Conservation (phyloP, 768 basidiomycete species). For the Lentinula raphanica region DNA sequence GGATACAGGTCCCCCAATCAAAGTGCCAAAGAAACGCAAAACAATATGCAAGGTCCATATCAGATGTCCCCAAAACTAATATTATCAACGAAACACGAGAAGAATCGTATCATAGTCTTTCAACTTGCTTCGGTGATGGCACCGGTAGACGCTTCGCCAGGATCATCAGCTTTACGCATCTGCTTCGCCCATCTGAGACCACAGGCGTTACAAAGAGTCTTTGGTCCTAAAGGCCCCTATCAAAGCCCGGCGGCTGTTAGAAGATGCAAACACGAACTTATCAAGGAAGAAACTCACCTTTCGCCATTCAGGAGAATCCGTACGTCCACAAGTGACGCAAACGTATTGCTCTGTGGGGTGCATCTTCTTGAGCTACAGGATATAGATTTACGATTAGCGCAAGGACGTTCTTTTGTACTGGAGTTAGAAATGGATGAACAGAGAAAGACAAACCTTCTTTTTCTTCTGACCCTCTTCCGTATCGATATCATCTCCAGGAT, state of each 20-base stretch:
- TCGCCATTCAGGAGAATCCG: slow-evolving; percentile 97
- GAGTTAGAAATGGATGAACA: neutral
- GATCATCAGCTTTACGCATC: slow-evolving; percentile 35
- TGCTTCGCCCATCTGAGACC: slow-evolving; percentile 91
- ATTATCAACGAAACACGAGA: neutral
- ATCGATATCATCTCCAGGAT: slow-evolving; percentile 36
- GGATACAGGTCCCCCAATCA: neutral
- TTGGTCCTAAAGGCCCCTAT: slow-evolving; percentile 89
- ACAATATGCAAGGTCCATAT: neutral
- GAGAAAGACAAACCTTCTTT: slow-evolving; percentile 49
- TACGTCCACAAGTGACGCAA: slow-evolving; percentile 89
- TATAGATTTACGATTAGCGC: neutral
- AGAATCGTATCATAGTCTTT: neutral
- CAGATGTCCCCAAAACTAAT: neutral
- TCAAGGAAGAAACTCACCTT: slow-evolving; percentile 44
- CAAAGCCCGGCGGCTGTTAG: too few relatives aligned
- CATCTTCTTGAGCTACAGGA: slow-evolving; percentile 39
- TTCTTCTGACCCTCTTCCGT: slow-evolving; percentile 50
- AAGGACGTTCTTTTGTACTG: neutral
- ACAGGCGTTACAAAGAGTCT: slow-evolving; percentile 97
- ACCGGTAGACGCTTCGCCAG: neutral
- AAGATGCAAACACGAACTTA: neutral
- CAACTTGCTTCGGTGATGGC: neutral
- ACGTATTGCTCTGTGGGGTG: slow-evolving; percentile 66
- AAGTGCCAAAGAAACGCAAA: neutral